Base-by-base conservation (phyloP, 495 filamentous ascomycete species). In the Cercophora sp. region DNA sequence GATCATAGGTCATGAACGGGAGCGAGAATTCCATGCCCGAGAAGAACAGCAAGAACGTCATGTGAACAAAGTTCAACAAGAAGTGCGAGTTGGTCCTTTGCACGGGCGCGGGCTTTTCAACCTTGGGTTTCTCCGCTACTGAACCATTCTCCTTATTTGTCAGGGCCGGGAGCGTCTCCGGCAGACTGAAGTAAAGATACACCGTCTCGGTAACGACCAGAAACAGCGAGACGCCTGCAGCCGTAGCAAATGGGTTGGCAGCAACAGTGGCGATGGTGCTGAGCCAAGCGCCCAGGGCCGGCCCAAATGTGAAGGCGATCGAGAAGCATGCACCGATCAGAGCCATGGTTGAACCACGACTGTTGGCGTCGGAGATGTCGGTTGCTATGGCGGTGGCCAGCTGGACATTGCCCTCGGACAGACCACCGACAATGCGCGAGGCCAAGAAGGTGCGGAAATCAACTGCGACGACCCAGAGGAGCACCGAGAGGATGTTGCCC, bases 371-470 rank as follows among this genome's bases (percentile, higher is more conserved):
- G 50, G 87, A 93, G 52, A 99, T 87, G 69, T 99, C 93, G 6
- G 93, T 94, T 9, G 94, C 93, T 61, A 99, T 99, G 34, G 94
- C 94, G 48, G 89, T 91, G 16, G 94, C 94, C 2, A 99, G 75
- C 71, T 99, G 93, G 0, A 99, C 89, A 61, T 99, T 99, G 22
- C 91, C 94, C 66, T 99, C 93, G 45, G 91, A 96, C 53, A 99
- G 71, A 0, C 93, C 93, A 13, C 93, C 93, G 2, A 99, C 87
- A 13, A 99, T 75, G 32, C 93, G 84, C 60, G 88, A 93, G 5
- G 89, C 88, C 3, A 99, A 75, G 62, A 99, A 99, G 3, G 92
- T 96, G 5, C 91, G 84, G 73, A 99, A 99, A 65, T 96, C 91
- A 6, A 83, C 86, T 1, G 92, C 91, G 5, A 86, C 79, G 8